Percentiles rank a stretch among this genome's conserved stretches.
Conservation (phyloP, 108 stramenopile species). For the Aurantiochytrium sp. region DNA sequence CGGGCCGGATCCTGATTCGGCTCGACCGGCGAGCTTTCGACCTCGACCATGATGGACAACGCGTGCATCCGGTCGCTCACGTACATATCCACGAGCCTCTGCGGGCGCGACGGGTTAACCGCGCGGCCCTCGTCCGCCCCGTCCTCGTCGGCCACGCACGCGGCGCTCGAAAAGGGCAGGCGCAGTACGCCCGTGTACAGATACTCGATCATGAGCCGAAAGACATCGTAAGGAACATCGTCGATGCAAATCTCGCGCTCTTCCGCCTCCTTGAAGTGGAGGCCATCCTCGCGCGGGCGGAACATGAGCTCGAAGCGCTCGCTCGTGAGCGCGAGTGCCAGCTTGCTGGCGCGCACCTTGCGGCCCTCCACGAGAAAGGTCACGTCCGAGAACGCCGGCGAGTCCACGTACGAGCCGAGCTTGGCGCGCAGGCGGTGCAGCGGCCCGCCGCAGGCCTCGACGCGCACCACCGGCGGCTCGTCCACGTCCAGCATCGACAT, state of each 20-base stretch:
- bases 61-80: not conserved
- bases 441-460: slow-evolving; percentile 62
- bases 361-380: slow-evolving; percentile 82
- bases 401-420: slow-evolving; percentile 71
- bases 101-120: not conserved
- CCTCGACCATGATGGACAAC: not conserved
- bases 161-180: not conserved
- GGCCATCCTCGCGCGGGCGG: slow-evolving; percentile 57
- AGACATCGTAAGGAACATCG: slow-evolving; percentile 69
- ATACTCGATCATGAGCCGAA: slow-evolving; percentile 79
- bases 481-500: slow-evolving; percentile 83
- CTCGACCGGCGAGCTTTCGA: not conserved
- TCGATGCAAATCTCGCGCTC: slow-evolving; percentile 73
- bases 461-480: slow-evolving; percentile 62
- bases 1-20: not conserved
- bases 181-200: slow-evolving; percentile 72
- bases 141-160: not conserved
- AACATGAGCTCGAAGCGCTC: slow-evolving; percentile 90
- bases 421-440: slow-evolving; percentile 62
- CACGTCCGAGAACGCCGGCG: slow-evolving; percentile 80
- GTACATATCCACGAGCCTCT: not conserved
- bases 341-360: slow-evolving; percentile 74
- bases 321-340: slow-evolving; percentile 74
- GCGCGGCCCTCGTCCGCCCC: not conserved
- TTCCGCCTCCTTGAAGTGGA: slow-evolving; percentile 66